Evolutionary conservation across 768 basidiomycete species (phyloP).

Genomic region (Boletus rufocinnamomeus): DNA sequence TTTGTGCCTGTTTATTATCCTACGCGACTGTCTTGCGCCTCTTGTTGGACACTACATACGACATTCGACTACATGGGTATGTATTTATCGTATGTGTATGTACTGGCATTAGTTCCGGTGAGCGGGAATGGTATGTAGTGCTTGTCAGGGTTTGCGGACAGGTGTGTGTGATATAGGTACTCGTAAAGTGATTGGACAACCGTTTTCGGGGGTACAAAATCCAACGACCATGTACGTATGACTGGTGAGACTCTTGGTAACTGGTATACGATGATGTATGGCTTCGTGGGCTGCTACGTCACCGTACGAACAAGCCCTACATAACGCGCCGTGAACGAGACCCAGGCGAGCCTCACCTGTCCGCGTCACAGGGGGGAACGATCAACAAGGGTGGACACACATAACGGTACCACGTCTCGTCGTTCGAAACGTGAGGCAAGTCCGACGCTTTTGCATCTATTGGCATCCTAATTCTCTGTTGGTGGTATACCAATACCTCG

Average conservation of each 20-base stretch:
- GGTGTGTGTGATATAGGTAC: too few relatives aligned
- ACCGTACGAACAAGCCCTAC: constrained; percentile 19
- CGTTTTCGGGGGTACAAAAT: not conserved
- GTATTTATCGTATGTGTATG: too few relatives aligned
- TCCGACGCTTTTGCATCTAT: constrained; percentile 32
- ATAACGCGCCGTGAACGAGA: constrained; percentile 23
- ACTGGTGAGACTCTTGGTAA: not conserved
- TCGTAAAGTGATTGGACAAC: not conserved
- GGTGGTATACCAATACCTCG: not conserved
- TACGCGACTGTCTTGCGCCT: not conserved
- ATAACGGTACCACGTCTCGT: constrained; percentile 39
- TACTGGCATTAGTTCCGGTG: too few relatives aligned
- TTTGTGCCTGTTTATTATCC: too few relatives aligned
- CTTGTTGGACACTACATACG: not conserved
- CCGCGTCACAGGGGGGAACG: not conserved
- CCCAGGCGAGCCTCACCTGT: constrained; percentile 20
- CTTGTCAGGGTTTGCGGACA: too few relatives aligned
- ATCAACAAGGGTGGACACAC: constrained; percentile 24
- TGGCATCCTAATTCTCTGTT: constrained; percentile 27
- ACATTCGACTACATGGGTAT: too few relatives aligned
- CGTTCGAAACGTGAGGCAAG: constrained; percentile 38
- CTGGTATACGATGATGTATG: not conserved
- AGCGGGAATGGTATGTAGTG: too few relatives aligned
- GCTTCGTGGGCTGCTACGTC: not conserved
- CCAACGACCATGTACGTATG: not conserved